These are phyloP conservation scores for Gamsiella multidivaricata DNA, from an alignment of 192 early-diverging fungal genomes.

Conservation along the genomic window DNA sequence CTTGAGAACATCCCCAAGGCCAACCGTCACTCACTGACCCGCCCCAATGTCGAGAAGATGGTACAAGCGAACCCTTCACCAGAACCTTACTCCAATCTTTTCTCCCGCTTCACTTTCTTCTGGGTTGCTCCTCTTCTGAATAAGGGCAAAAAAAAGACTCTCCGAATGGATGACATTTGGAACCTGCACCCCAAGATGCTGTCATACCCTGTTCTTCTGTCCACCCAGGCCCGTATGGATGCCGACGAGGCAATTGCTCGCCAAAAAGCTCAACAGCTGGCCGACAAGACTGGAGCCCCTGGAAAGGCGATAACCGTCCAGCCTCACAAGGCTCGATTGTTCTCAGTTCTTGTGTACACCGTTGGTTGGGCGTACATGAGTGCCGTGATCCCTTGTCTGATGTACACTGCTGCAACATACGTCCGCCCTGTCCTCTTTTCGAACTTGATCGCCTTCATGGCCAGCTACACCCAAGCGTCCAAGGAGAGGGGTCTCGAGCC, in stretches of 20 bases:
- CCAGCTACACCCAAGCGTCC: too few species aligned
- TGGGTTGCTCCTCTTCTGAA: conserved; percentile 52
- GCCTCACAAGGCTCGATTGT: background rate
- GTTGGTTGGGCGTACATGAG: too few species aligned
- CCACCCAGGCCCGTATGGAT: conserved; percentile 26
- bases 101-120: conserved; percentile 42
- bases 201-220: conserved; percentile 30
- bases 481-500: background rate
- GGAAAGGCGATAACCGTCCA: background rate
- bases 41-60: background rate
- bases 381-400: too few species aligned
- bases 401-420: too few species aligned
- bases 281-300: background rate
- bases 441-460: too few species aligned
- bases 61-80: conserved; percentile 35
- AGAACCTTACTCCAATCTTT: conserved; percentile 34
- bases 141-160: conserved; percentile 23
- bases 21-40: conserved; percentile 49
- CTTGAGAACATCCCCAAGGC: conserved; percentile 56
- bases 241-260: conserved; percentile 22
- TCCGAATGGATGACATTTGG: conserved; percentile 46
- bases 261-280: background rate
- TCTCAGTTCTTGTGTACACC: too few species aligned
- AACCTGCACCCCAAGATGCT: conserved; percentile 30
- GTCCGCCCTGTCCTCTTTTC: too few species aligned